phyloP scores from a whole-genome alignment of 495 filamentous ascomycete genomes.

The Evernia prunastri region DNA sequence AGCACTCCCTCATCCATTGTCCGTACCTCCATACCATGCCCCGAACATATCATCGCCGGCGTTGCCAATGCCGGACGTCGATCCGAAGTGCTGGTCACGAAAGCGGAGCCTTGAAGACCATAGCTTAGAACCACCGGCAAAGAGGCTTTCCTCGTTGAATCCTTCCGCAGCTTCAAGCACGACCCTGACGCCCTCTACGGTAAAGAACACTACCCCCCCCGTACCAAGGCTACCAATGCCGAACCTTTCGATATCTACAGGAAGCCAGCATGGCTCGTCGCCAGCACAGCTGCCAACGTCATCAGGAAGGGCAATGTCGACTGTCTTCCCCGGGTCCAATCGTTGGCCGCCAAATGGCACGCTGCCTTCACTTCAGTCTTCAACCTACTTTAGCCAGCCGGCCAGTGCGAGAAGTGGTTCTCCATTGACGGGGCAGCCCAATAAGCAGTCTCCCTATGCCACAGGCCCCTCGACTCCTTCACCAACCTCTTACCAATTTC shows the following conservation, averaged over 20 bases:
- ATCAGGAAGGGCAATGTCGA: slow-evolving; percentile 50
- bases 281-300: slow-evolving; percentile 29
- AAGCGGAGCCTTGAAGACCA: slow-evolving; percentile 71
- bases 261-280: slow-evolving; percentile 8
- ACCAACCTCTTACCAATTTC: slow-evolving; percentile 28
- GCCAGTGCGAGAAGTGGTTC: slow-evolving; percentile 15
- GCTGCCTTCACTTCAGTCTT: slow-evolving; percentile 52
- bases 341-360: slow-evolving; percentile 40
- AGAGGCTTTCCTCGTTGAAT: slow-evolving; percentile 46
- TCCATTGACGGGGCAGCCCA: slow-evolving; percentile 16
- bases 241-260: slow-evolving; percentile 41
- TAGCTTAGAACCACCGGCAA: slow-evolving; percentile 58
- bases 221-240: slow-evolving; percentile 53
- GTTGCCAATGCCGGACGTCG: slow-evolving; percentile 42
- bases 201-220: slow-evolving; percentile 26
- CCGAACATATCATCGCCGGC: slow-evolving; percentile 47
- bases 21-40: slow-evolving; percentile 36
- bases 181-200: slow-evolving; percentile 32
- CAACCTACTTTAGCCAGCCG: slow-evolving; percentile 27
- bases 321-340: slow-evolving; percentile 50
- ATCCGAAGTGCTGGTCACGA: slow-evolving; percentile 38
- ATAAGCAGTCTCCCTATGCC: slow-evolving; percentile 23
- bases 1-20: slow-evolving; percentile 31
- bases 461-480: slow-evolving; percentile 36
- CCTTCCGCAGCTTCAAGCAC: slow-evolving; percentile 29